A percentile compares a stretch with the other conserved stretches of the same genome.
phyloP scores from a whole-genome alignment of 371 early-diverging fungal genomes.

The Mortierella polycephala region DNA sequence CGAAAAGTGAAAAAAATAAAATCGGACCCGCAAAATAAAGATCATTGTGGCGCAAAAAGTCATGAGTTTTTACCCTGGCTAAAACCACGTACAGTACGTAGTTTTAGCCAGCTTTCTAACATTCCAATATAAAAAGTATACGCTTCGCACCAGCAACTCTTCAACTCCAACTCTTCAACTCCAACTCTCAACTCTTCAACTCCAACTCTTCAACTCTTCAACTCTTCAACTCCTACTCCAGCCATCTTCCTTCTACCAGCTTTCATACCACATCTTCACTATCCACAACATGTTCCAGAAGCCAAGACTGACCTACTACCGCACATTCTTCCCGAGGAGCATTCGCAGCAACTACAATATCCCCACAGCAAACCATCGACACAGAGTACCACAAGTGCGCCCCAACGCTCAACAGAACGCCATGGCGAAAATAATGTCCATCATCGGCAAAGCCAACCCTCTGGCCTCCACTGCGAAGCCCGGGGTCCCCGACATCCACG shows the following conservation, averaged over 20 bases:
- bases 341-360: slow-evolving; percentile 53
- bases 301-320: slow-evolving; percentile 53
- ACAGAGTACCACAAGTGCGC: slow-evolving; percentile 34
- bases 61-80: too few relatives aligned
- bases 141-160: too few relatives aligned
- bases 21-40: too few relatives aligned
- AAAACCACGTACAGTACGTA: too few relatives aligned
- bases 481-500: slow-evolving; percentile 21
- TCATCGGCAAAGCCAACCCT: slow-evolving; percentile 36
- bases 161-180: too few relatives aligned
- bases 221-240: background rate
- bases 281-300: slow-evolving; percentile 42
- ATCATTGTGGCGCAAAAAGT: too few relatives aligned
- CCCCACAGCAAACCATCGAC: slow-evolving; percentile 49
- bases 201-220: too few relatives aligned
- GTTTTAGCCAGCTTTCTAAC: too few relatives aligned
- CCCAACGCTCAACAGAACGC: slow-evolving; percentile 47
- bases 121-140: too few relatives aligned
- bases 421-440: slow-evolving; percentile 50
- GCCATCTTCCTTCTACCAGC: background rate
- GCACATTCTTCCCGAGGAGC: slow-evolving; percentile 51
- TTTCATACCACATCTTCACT: background rate
- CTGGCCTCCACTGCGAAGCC: slow-evolving; percentile 27
- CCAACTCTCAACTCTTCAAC: background rate
- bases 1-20: too few relatives aligned